Conservation (phyloP, 257 asterid species). For the Plectranthus barbatus region DNA sequence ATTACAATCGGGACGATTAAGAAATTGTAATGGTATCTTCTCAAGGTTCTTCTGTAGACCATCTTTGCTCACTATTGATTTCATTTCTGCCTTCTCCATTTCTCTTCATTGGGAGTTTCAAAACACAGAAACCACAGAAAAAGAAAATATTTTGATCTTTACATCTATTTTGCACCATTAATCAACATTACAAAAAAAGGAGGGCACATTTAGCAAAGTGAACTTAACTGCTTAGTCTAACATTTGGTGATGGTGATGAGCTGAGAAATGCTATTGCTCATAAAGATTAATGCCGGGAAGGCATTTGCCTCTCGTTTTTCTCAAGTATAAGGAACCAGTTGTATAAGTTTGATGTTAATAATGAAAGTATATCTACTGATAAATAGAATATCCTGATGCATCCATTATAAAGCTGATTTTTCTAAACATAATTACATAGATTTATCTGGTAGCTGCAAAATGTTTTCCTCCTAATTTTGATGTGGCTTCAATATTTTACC, state of each 20-base stretch:
- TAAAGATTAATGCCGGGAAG: neutral
- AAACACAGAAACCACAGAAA: neutral
- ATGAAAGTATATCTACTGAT: neutral
- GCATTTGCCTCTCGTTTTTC: neutral
- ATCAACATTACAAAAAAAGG: neutral
- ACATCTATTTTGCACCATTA: neutral
- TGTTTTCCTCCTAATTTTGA: slow-evolving; percentile 16
- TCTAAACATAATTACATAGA: neutral
- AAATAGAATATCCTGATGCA: neutral
- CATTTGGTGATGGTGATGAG: neutral
- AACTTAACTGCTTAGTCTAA: neutral
- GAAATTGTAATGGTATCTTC: neutral
- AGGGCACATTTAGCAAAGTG: neutral
- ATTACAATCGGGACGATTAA: neutral
- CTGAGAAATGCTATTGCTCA: no score
- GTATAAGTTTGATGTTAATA: neutral
- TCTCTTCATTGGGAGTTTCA: neutral
- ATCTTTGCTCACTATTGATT: neutral
- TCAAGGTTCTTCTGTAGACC: neutral
- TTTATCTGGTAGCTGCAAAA: neutral
- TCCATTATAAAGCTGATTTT: neutral
- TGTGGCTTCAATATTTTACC: slow-evolving; percentile 22
- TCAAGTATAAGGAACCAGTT: neutral
- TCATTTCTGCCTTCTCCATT: neutral
- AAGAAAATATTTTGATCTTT: neutral